Conservation (phyloP, 345 rosid species). For the Arabidopsis thaliana region TAIR10.1 NC_003070.9:22325501-22326000, state of each 20-base stretch:
- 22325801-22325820: conserved; percentile 72
- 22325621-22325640: conserved; percentile 81
- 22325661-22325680: conserved; percentile 94
- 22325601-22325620: conserved; percentile 66
- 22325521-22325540: conserved; percentile 44
- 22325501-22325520: conserved; percentile 53
- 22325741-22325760: conserved; percentile 12
- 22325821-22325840: conserved; percentile 64
- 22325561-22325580: not conserved
- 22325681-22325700: conserved; percentile 88
- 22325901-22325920: conserved; percentile 67
- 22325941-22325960: not conserved
- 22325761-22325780: not conserved
- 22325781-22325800: conserved; percentile 77
- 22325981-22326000: conserved; percentile 11
- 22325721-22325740: not conserved
- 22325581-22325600: not conserved
- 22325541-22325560: not conserved
- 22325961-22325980: not conserved
- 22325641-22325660: conserved; percentile 96
- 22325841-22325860: conserved; percentile 58
- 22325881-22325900: conserved; percentile 57
- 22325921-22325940: conserved; percentile 56
- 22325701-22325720: conserved; percentile 85
- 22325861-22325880: conserved; percentile 67